Conservation (phyloP, 306 rosid species). For the Senna tora region DNA sequence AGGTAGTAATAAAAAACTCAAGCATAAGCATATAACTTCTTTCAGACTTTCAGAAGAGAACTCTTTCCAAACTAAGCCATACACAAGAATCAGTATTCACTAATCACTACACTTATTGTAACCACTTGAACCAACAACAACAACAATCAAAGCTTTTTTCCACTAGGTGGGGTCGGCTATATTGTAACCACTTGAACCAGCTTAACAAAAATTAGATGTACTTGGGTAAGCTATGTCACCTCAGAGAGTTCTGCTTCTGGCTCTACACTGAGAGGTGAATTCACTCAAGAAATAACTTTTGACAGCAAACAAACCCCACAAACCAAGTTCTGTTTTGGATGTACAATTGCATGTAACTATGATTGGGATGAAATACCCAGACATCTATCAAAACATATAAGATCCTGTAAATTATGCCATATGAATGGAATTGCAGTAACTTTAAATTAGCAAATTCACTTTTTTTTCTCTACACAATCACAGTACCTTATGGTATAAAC, state of each 20-base stretch:
- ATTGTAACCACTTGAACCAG: slow-evolving; percentile 9
- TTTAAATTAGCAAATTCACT: not conserved
- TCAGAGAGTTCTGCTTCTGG: slow-evolving; percentile 5
- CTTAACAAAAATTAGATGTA: slow-evolving; percentile 18
- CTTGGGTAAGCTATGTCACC: not conserved
- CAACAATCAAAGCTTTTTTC: too few species aligned
- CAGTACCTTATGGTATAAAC: not conserved
- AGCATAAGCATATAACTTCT: not conserved
- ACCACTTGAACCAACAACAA: too few species aligned
- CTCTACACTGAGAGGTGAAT: slow-evolving; percentile 10
- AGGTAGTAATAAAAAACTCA: not conserved
- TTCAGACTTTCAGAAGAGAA: not conserved
- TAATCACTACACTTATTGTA: slow-evolving; percentile 8
- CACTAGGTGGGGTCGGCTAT: too few species aligned
- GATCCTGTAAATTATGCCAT: not conserved
- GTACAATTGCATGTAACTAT: not conserved
- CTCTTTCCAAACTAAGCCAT: slow-evolving; percentile 2
- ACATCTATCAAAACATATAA: not conserved
- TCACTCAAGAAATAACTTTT: slow-evolving; percentile 1
- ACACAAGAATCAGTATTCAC: too few species aligned
- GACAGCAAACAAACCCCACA: not conserved
- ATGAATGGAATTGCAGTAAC: not conserved
- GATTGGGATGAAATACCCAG: not conserved
- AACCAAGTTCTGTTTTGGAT: not conserved
- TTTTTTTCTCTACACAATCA: slow-evolving; percentile 15